Conservation (phyloP, 768 basidiomycete genomes). For the Mycena indigotica region DNA sequence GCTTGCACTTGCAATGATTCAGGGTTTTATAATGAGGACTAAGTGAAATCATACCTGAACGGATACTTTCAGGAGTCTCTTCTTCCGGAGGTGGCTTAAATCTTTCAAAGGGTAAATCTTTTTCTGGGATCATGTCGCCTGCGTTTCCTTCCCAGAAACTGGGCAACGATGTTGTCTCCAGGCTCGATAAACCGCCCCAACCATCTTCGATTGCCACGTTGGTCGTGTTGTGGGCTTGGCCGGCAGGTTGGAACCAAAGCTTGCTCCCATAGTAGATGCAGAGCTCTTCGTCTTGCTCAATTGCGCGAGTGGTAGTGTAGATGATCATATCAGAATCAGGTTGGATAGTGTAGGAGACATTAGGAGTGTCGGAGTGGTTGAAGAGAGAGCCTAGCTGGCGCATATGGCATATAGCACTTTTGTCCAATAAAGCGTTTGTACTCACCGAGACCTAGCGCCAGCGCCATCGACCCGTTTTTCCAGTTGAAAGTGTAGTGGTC, state of each 20-base stretch:
- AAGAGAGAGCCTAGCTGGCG: conserved; percentile 70
- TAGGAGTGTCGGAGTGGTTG: conserved; percentile 73
- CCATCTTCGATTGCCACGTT: conserved; percentile 39
- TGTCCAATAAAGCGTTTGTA: conserved; percentile 1
- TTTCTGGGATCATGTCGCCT: conserved; percentile 54
- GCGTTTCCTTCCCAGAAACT: conserved; percentile 37
- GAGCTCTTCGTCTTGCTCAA: conserved; percentile 69
- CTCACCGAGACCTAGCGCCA: conserved; percentile 77
- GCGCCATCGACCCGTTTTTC: conserved; percentile 72
- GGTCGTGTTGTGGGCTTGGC: not conserved
- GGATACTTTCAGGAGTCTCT: conserved; percentile 55
- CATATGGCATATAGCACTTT: not conserved
- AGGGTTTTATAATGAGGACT: conserved; percentile 5
- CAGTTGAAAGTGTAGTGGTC: conserved; percentile 81
- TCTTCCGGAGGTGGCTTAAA: conserved; percentile 68
- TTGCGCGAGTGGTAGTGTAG: conserved; percentile 56
- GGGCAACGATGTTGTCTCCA: conserved; percentile 26
- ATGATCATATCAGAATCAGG: conserved; percentile 56
- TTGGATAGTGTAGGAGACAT: conserved; percentile 68
- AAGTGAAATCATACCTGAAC: conserved; percentile 54
- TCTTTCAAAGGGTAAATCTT: conserved; percentile 66
- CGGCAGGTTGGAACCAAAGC: conserved; percentile 63
- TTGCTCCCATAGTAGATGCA: conserved; percentile 77
- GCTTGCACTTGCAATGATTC: conserved; percentile 47
- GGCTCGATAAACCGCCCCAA: conserved; percentile 45